Evolutionary conservation across 305 asterid genomes (phyloP), one percentile per base, ranked within the genome.

Genomic region (Salvia sclarea): DNA sequence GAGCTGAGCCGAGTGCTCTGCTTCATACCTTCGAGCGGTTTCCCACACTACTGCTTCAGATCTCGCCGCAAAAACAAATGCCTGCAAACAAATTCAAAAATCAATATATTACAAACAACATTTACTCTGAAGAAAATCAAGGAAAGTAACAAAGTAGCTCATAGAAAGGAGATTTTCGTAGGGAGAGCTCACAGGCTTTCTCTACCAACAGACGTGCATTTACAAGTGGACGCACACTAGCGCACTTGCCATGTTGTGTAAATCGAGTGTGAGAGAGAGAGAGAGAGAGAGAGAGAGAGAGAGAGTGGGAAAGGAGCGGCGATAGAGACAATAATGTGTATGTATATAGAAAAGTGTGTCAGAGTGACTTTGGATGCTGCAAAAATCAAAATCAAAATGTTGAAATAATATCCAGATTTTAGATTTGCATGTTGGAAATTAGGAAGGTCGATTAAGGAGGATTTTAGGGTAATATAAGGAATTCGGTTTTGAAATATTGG

Each of bases 1-100:
- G 93, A 88, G 69, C 85, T 85, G 58, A 92, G 96, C 57, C 74
- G 80, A 78, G 90, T 75, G 64, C 75, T 84, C 52, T 86, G 78
- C 89, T 86, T 90, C 98, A 92, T 90, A 61, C 63, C 66, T 66
- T 55, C 77, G 49, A 61, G 45, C 25, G 43, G 30, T 77, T 64
- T 63, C 73, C 48, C 43, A 49, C 63, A 41, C 75, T 31, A 25
- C 28, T 20, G 48, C 57, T 71, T 63, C 86, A 77, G 86, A 83
- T 85, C 85, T 76, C 79, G 68, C 80, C 22, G 43, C 47, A 60
- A 21, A 21, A 56, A 65, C 2, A 74, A 38, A 71, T 38, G 45
- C 59, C 72, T 54, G 50, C n/a, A 60, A 53, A 50, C 2, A 62
- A 62, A 58, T 21, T 41, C 25, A 37, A 22, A 30, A 28, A 1